Evolutionary conservation across 768 basidiomycete genomes (phyloP), one percentile per base, ranked within the genome.

Genomic region (Mycena capillaripes): DNA sequence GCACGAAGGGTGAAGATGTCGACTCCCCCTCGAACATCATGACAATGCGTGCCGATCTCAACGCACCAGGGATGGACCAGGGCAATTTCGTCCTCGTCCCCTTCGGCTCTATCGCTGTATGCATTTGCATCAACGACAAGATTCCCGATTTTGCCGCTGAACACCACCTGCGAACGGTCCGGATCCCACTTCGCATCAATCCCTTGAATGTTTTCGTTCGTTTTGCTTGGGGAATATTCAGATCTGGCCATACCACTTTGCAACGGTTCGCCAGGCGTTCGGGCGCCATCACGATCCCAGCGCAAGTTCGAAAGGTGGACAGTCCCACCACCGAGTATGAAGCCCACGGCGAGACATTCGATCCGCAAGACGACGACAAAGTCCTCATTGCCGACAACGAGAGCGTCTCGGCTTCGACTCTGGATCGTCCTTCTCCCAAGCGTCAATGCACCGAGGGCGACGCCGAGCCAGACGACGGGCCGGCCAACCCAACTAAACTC

Each of bases 171-270:
- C 71, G 66, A 11, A 60, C 60, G 3, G n/a, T 68, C 19, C 12
- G 2, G 1, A 48, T 72, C 1, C 71, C 71, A 11, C 3, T 4
- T 6, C 59, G 71, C 21, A 72, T 67, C 44, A 38, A 67, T 42
- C 71, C 65, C 2, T 0, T 61, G 52, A 62, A 67, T 21, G 19
- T 52, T 11, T 72, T 62, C 25, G 65, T 50, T 10, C 8, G 71
- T n/a, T 72, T 72, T 29, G 71, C 71, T 3, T 72, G 66, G 65
- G 30, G 60, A 42, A 1, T 72, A 29, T 72, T 72, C 71, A 38
- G 36, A 38, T 38, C 36, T 7, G 6, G 36, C 36, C 14, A 19
- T 16, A 42, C n/a, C 0, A 48, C 38, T 4, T 32, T 16, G 5
- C 10, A 7, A 38, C 7, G 0, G 3, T 42, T 14, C 62, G 64